Evolutionary conservation across 768 basidiomycete species (phyloP), one percentile per base, ranked within the genome.

Genomic region (Strobilomyces echinocephalus): DNA sequence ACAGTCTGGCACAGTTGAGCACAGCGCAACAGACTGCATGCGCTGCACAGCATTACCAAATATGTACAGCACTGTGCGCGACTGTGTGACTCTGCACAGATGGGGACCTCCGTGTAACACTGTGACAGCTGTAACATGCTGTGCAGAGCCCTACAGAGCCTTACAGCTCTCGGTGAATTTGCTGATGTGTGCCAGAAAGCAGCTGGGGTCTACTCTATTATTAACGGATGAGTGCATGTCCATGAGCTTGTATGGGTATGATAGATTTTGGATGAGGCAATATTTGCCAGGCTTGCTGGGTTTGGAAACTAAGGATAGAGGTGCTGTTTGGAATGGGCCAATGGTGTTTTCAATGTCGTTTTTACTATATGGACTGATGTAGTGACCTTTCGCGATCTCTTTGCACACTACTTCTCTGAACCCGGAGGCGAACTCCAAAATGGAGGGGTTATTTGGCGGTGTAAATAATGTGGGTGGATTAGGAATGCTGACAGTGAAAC

Each of bases 221-320:
- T 45, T 45, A 0, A 18, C 8, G 1, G 43, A 31, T 0, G 30
- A 18, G 5, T 16, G 42, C 2, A 2, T 18, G 20, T 24, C 7
- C 4, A 20, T 7, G 46, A 8, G 18, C 11, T 34, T 36, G 8
- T 33, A 18, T 0, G 31, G 50, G 5, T 38, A 49, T 2, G 33
- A 54, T 0, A 54, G 21, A 5, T 57, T 54, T 4, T 54, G 52
- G 0, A 58, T 20, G 0, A 51, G 31, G 0, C 7, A 0, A 1
- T n/a, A 58, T 12, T 48, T 51, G 1, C 46, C 54, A 0, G 33
- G 54, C 2, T 56, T 58, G 0, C 53, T 39, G 0, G 39, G 28
- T 1, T 57, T 57, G 2, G 35, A 30, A 0, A 57, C 11, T 0
- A 57, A n/a, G 12, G 30, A 44, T 1, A 57, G 20, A 0, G 44